Conservation (phyloP, 2,329 filamentous ascomycete genomes). For the Pestalotiopsis sp. region DNA sequence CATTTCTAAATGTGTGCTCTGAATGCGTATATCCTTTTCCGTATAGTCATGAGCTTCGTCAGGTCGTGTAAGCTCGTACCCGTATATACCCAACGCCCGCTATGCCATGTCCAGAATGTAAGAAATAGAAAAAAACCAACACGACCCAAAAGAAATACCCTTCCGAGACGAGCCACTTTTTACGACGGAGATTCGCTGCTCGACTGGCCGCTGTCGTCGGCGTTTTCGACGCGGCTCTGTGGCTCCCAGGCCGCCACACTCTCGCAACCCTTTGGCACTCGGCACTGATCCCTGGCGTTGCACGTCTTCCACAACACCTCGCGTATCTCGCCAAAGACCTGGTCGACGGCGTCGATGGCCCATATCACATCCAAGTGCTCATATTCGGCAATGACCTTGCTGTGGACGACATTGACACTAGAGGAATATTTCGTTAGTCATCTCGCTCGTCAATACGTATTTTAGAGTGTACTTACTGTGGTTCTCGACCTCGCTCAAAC, state of each 20-base stretch:
- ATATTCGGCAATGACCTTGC: slow-evolving; percentile 81
- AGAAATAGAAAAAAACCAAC: neutral
- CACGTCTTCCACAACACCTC: slow-evolving; percentile 84
- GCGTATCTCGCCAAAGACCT: slow-evolving; percentile 79
- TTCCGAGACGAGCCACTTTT: slow-evolving; percentile 3
- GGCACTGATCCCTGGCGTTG: slow-evolving; percentile 55
- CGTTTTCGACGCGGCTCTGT: slow-evolving; percentile 12
- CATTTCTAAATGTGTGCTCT: neutral
- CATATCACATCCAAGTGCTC: slow-evolving; percentile 95
- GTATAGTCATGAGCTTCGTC: slow-evolving; percentile 8
- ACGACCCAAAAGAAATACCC: neutral
- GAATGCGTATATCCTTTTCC: neutral
- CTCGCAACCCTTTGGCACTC: slow-evolving; percentile 66
- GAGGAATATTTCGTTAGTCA: no score
- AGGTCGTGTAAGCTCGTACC: slow-evolving; percentile 1
- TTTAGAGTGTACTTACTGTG: slow-evolving; percentile 43
- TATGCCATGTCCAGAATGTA: neutral
- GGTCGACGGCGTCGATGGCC: slow-evolving; percentile 85
- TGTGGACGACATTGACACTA: slow-evolving; percentile 73
- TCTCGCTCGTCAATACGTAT: no score
- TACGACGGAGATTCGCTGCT: slow-evolving; percentile 29
- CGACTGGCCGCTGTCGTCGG: slow-evolving; percentile 28
- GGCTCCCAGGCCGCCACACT: slow-evolving; percentile 43
- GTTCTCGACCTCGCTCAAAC: slow-evolving; percentile 77
- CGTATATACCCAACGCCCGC: neutral